Evolutionary conservation across 495 filamentous ascomycete genomes (phyloP), one percentile per base, ranked within the genome.

Genomic region (Xylaria cubensis): DNA sequence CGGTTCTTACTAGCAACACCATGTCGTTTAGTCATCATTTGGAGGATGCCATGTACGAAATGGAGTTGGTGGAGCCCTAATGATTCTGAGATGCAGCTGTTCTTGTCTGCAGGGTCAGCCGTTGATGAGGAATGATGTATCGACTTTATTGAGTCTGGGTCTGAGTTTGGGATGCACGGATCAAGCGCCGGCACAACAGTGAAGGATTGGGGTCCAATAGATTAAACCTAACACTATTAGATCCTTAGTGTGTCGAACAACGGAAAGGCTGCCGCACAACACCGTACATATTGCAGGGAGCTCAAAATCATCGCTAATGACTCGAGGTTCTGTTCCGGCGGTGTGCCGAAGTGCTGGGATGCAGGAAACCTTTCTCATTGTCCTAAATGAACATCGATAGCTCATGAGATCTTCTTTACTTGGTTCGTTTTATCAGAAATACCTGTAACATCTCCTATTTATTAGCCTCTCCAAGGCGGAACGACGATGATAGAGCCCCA

Each of bases 401-500:
- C 21, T 26, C n/a, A 67, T 8, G 26, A 26, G 34, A 24, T 36
- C 53, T 41, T 39, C 58, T 7, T 51, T n/a, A 61, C 19, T 51
- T 39, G 39, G 58, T 39, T 21, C 46, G 19, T 53, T 26, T n/a
- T 21, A 32, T 67, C 29, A n/a, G 19, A 0, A 34, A 39, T n/a
- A 36, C 4, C 36, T 39, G 48, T 21, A 50, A 41, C 39, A n/a
- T 67, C n/a, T 50, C 8, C 8, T 39, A 10, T 13, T 17, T 36
- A 7, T 26, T 19, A 12, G n/a, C 8, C 15, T 34, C 50, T 34
- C 13, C 64, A 55, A 13, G 64, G 6, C 48, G 32, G 34, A 67
- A 67, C 15, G 42, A 69, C 53, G 7, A 21, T 39, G 42, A 50
- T 24, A 10, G 48, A 12, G 69, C 46, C 56, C 69, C 59, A 71